A percentile compares a stretch with the other conserved stretches of the same genome.
Conservation (phyloP, 1,284 basidiomycete genomes). For the Fomitopsis betulina region DNA sequence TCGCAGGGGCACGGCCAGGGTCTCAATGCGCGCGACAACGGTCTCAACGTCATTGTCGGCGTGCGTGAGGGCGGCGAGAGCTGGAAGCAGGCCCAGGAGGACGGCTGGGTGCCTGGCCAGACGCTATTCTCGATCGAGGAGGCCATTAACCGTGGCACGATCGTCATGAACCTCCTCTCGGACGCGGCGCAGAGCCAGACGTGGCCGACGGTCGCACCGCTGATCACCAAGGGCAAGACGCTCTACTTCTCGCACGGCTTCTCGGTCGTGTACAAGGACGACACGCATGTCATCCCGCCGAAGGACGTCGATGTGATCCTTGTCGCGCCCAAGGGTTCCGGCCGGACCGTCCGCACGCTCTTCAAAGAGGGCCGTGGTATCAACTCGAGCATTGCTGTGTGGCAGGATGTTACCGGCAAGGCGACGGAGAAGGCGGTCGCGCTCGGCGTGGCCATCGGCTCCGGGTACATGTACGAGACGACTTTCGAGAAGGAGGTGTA, state of each 20-base stretch:
- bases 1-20: conserved; percentile 99
- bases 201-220: conserved; percentile 84
- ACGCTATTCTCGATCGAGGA: conserved; percentile 98
- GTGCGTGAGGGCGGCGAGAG: conserved; percentile 95
- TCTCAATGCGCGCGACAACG: conserved; percentile 98
- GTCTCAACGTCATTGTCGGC: conserved; percentile 97
- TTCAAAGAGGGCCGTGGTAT: conserved; percentile 99
- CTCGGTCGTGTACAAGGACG: conserved; percentile 97
- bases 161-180: conserved; percentile 99
- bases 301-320: conserved; percentile 97
- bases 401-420: conserved; percentile 95
- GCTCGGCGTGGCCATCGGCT: conserved; percentile 92
- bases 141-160: conserved; percentile 92
- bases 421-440: conserved; percentile 97
- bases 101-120: conserved; percentile 98
- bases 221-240: conserved; percentile 99
- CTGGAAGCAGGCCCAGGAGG: conserved; percentile 94
- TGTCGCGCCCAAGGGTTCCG: conserved; percentile 98
- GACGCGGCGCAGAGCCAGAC: conserved; percentile 98
- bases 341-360: conserved; percentile 97
- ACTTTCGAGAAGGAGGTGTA: conserved; percentile 99
- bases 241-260: conserved; percentile 99
- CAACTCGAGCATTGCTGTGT: conserved; percentile 87
- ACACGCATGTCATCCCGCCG: conserved; percentile 92
- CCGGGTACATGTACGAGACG: conserved; percentile 97